phyloP scores from a whole-genome alignment of 2,329 filamentous ascomycete species.

The Phialophora tarda region DNA sequence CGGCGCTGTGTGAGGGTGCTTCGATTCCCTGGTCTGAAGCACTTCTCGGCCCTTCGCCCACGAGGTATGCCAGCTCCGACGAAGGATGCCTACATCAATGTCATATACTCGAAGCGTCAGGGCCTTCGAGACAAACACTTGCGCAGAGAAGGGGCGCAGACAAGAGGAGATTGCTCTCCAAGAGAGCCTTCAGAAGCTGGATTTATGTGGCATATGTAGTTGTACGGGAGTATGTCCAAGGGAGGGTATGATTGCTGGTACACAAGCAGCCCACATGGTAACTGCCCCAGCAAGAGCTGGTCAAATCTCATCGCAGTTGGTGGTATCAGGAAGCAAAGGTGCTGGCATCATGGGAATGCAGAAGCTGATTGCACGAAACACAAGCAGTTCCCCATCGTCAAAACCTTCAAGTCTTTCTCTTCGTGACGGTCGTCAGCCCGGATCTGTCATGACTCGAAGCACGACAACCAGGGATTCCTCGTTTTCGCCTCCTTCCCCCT shows the following conservation, averaged over 20 bases:
- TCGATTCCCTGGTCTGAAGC: background rate
- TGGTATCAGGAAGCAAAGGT: background rate
- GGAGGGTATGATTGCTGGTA: background rate
- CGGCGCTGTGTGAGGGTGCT: background rate
- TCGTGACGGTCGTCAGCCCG: background rate
- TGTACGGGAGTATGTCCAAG: background rate
- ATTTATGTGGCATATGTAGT: background rate
- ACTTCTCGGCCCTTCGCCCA: background rate
- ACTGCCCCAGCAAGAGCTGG: background rate
- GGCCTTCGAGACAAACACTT: background rate
- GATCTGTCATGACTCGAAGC: constrained; percentile 11
- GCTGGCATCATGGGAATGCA: background rate
- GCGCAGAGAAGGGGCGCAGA: background rate
- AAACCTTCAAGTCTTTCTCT: background rate
- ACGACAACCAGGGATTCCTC: constrained; percentile 14
- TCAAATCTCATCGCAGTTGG: background rate
- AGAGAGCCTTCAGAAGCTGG: background rate
- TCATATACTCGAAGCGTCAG: background rate
- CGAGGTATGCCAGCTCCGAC: background rate
- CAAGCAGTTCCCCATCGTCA: background rate
- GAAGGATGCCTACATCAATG: background rate
- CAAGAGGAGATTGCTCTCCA: background rate
- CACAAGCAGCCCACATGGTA: background rate
- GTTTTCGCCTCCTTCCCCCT: constrained; percentile 1
- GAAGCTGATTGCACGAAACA: background rate